phyloP scores from a whole-genome alignment of 352 stramenopile species.

The Pythium apleroticum region DNA sequence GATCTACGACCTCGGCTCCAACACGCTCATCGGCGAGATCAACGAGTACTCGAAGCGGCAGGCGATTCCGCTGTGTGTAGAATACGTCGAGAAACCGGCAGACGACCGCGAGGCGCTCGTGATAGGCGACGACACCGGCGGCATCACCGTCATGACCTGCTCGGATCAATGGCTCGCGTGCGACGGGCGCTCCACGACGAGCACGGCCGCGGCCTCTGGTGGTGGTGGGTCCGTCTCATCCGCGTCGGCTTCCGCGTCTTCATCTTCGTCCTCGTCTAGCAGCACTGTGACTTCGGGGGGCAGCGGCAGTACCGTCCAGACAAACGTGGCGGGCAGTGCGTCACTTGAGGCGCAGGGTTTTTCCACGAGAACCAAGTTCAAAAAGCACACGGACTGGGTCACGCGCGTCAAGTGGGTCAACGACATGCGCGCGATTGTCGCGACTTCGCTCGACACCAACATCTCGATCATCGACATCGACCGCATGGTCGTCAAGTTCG shows the following conservation, averaged over 20 bases:
- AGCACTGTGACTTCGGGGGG: neutral
- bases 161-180: slow-evolving; percentile 69
- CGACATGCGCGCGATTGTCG: slow-evolving; percentile 77
- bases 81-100: slow-evolving; percentile 76
- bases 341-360: slow-evolving; percentile 65
- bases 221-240: slow-evolving; percentile 12
- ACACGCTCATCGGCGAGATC: slow-evolving; percentile 70
- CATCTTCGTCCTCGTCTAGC: slow-evolving; percentile 1
- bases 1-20: slow-evolving; percentile 75
- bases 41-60: slow-evolving; percentile 77
- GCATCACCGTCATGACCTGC: slow-evolving; percentile 71
- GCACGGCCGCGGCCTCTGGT: slow-evolving; percentile 13
- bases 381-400: slow-evolving; percentile 84
- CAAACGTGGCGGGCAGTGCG: slow-evolving; percentile 45
- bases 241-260: neutral
- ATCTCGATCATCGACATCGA: slow-evolving; percentile 85
- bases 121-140: slow-evolving; percentile 73
- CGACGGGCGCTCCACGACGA: slow-evolving; percentile 53
- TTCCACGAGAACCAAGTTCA: slow-evolving; percentile 65
- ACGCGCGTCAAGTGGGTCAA: slow-evolving; percentile 84
- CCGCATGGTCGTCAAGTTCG: slow-evolving; percentile 76
- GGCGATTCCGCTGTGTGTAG: slow-evolving; percentile 75
- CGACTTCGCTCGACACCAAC: slow-evolving; percentile 75
- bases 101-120: slow-evolving; percentile 74
- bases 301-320: slow-evolving; percentile 16